Evolutionary conservation across 2,329 filamentous ascomycete species (phyloP), one percentile per base, ranked within the genome.

Genomic region (Chaetomium globosum): DNA sequence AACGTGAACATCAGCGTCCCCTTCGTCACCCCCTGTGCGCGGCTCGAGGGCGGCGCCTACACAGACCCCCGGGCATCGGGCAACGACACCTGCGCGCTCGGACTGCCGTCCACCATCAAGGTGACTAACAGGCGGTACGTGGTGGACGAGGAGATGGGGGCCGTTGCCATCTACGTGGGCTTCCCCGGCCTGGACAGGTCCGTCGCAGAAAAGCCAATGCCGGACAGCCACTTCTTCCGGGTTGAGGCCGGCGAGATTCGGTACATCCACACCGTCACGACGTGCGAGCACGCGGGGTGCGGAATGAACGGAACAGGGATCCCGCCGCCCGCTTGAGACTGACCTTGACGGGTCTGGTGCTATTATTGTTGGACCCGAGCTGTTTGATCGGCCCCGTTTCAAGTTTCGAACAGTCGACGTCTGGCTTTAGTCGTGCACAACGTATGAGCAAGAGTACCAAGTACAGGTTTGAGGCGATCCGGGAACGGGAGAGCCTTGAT

Each of bases 11-110:
- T 70, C 12, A 51, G 28, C 9, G 68, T 73, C 16, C 73, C 72
- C 0, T 70, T 62, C 51, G 71, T 68, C 16, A 63, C 67, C 23
- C 68, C 71, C 12, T 74, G 72, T 62, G 68, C 68, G 2, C 63
- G 72, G 16, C 67, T 74, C n/a, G 71, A 74, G 59, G 71, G 72
- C n/a, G 71, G 72, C n/a, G 68, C 68, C 23, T 70, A 71, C 49
- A 71, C 70, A 21, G 64, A 67, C 28, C 30, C 55, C 31, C 54
- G 64, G 7, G 49, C 61, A 53, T 43, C 64, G 16, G 52, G 55
- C 0, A 65, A 30, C 12, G 66, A 70, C 54, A 71, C 65, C 10
- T 73, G 72, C 59, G 61, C 65, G 13, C 56, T 70, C 10, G 70
- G 65, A 1, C 59, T 72, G 36, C 73, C 73, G 13, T 68, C 62